Conservation (phyloP, 208 protist species). For the Leishmania tarentolae region DNA sequence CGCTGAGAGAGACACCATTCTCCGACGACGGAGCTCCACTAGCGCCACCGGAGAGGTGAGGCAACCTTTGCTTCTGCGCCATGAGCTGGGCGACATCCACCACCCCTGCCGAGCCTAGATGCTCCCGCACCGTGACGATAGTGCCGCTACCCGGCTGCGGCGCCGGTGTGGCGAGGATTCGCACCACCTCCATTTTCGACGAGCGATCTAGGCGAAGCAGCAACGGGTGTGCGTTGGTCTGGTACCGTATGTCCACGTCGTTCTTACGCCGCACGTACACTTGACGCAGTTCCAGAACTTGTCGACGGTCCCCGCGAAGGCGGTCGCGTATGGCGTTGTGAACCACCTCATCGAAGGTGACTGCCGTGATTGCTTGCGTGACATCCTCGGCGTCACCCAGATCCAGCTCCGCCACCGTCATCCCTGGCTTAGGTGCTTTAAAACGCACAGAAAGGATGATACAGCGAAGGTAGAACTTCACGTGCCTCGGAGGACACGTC, state of each 20-base stretch:
- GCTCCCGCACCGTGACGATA: slow-evolving; percentile 60
- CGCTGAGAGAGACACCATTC: slow-evolving; percentile 13
- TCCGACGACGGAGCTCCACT: slow-evolving; percentile 17
- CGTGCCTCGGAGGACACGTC: slow-evolving; percentile 54
- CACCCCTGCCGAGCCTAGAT: slow-evolving; percentile 46
- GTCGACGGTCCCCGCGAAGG: slow-evolving; percentile 66
- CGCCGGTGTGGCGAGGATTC: slow-evolving; percentile 45
- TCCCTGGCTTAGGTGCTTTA: slow-evolving; percentile 55
- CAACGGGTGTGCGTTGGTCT: slow-evolving; percentile 74
- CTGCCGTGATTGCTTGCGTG: slow-evolving; percentile 66
- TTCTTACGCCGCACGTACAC: slow-evolving; percentile 74
- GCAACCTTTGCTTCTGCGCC: slow-evolving; percentile 6
- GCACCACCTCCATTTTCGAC: slow-evolving; percentile 77
- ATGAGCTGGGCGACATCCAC: slow-evolving; percentile 59
- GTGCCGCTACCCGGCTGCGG: slow-evolving; percentile 19
- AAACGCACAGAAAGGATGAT: slow-evolving; percentile 71
- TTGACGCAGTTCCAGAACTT: slow-evolving; percentile 77
- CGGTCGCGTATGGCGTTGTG: slow-evolving; percentile 66
- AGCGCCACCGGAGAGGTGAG: background rate
- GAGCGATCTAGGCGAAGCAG: slow-evolving; percentile 68
- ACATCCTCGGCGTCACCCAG: slow-evolving; percentile 69
- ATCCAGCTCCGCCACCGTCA: slow-evolving; percentile 73
- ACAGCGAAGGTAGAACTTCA: slow-evolving; percentile 70
- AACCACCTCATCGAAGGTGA: slow-evolving; percentile 79
- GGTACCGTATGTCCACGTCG: slow-evolving; percentile 72